A percentile compares a stretch with the other conserved stretches of the same genome.
phyloP scores from a whole-genome alignment of 202 grass and related monocot genomes.

The Tripidium arundinaceum region DNA sequence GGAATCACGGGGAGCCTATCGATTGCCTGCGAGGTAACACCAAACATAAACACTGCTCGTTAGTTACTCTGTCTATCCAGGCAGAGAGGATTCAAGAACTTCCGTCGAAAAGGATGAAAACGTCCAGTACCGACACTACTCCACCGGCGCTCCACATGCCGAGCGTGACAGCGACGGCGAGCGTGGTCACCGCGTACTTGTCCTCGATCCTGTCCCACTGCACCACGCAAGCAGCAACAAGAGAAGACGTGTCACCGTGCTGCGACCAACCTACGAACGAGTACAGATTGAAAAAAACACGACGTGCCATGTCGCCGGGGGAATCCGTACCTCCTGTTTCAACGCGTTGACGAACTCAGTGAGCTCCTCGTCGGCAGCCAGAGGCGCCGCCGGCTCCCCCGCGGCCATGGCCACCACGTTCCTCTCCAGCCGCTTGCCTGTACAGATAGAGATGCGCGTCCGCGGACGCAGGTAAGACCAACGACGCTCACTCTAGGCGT shows the following conservation, averaged over 20 bases:
- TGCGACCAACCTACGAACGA: neutral
- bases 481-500: too few species aligned
- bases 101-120: too few species aligned
- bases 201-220: constrained; percentile 81
- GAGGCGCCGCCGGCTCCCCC: constrained; percentile 56
- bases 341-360: constrained; percentile 54
- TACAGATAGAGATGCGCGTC: neutral
- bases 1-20: constrained; percentile 84
- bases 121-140: constrained; percentile 57
- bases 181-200: constrained; percentile 75
- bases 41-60: neutral
- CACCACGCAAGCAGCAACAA: neutral
- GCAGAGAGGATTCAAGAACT: neutral
- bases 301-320: too few species aligned
- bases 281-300: neutral
- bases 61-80: neutral
- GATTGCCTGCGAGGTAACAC: constrained; percentile 51
- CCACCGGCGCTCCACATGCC: constrained; percentile 76
- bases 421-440: constrained; percentile 64
- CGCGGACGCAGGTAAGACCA: neutral
- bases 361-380: constrained; percentile 54
- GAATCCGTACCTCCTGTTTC: constrained; percentile 56
- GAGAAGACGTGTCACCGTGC: neutral
- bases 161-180: constrained; percentile 54
- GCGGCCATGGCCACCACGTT: constrained; percentile 66